Evolutionary conservation across 2,329 filamentous ascomycete genomes (phyloP).

Genomic region (Chaetomiaceae sp.): DNA sequence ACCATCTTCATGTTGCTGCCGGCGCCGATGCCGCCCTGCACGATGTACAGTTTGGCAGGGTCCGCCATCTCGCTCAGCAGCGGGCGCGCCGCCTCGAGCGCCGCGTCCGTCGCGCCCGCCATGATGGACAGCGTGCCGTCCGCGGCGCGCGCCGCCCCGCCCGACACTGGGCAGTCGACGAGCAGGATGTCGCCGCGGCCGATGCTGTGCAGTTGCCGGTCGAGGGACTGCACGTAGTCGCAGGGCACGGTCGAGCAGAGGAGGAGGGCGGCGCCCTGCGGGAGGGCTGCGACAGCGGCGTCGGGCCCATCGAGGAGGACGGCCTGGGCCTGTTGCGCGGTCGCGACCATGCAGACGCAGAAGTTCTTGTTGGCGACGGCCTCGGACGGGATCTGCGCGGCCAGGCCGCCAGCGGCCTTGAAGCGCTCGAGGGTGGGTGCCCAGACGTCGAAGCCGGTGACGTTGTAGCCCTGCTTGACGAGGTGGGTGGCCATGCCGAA

Average conservation of each 20-base stretch:
- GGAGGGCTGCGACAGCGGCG: slow-evolving; percentile 44
- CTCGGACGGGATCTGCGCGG: slow-evolving; percentile 53
- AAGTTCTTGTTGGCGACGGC: slow-evolving; percentile 54
- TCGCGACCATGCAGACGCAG: slow-evolving; percentile 71
- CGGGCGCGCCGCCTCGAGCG: slow-evolving; percentile 50
- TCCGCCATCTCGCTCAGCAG: slow-evolving; percentile 60
- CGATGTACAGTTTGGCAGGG: slow-evolving; percentile 54
- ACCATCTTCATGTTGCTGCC: slow-evolving; percentile 58
- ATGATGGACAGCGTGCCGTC: slow-evolving; percentile 72
- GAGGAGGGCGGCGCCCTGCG: slow-evolving; percentile 53
- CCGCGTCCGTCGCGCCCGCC: slow-evolving; percentile 54
- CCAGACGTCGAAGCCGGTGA: slow-evolving; percentile 68
- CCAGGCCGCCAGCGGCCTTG: slow-evolving; percentile 52
- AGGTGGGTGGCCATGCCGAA: slow-evolving; percentile 75
- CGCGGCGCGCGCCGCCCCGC: slow-evolving; percentile 61
- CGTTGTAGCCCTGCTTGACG: slow-evolving; percentile 57
- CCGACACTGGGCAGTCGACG: slow-evolving; percentile 67
- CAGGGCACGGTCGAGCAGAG: slow-evolving; percentile 67
- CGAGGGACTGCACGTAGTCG: slow-evolving; percentile 56
- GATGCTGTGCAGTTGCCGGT: slow-evolving; percentile 46
- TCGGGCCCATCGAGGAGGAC: slow-evolving; percentile 56
- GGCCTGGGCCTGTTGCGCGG: slow-evolving; percentile 59
- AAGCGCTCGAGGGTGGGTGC: slow-evolving; percentile 61
- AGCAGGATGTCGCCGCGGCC: slow-evolving; percentile 58
- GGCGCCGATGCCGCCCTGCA: slow-evolving; percentile 54